Evolutionary conservation across 495 filamentous ascomycete species (phyloP).

Genomic region (Tuber magnatum): DNA sequence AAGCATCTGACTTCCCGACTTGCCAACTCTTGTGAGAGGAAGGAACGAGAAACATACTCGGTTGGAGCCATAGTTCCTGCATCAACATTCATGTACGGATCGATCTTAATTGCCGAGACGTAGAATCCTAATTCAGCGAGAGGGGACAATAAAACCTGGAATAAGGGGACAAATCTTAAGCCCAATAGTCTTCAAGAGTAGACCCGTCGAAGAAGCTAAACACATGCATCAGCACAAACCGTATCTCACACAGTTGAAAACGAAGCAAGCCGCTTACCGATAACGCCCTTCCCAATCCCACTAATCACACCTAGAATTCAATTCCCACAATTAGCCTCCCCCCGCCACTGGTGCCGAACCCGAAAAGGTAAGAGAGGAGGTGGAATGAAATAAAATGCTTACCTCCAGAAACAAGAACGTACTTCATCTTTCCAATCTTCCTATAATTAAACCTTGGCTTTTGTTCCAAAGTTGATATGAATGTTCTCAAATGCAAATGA

Average conservation of each 20-base stretch:
- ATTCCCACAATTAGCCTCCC: slow-evolving; percentile 4
- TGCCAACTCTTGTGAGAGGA: slow-evolving; percentile 46
- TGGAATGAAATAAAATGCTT: slow-evolving; percentile 36
- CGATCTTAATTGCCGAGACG: slow-evolving; percentile 67
- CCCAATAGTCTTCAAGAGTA: slow-evolving; percentile 78
- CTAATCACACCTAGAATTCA: slow-evolving; percentile 58
- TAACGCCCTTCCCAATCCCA: slow-evolving; percentile 77
- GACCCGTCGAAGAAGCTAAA: slow-evolving; percentile 59
- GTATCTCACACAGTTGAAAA: slow-evolving; percentile 18
- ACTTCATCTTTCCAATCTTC: slow-evolving; percentile 59
- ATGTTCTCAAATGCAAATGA: slow-evolving; percentile 5
- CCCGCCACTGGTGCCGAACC: not conserved
- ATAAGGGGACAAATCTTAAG: slow-evolving; percentile 52
- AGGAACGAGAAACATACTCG: slow-evolving; percentile 51
- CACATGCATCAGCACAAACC: slow-evolving; percentile 31
- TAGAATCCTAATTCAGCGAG: slow-evolving; percentile 38
- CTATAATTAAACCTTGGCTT: not conserved
- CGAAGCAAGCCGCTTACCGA: slow-evolving; percentile 51
- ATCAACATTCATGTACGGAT: slow-evolving; percentile 81
- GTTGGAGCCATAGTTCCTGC: slow-evolving; percentile 73
- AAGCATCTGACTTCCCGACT: slow-evolving; percentile 8
- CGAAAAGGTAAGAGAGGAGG: not conserved
- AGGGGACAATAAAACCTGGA: slow-evolving; percentile 5
- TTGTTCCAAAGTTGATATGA: not conserved
- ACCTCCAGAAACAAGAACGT: slow-evolving; percentile 77